These are phyloP conservation scores for Golubevia pallescens DNA, from an alignment of 1,284 basidiomycete genomes.

Conservation along the genomic window DNA sequence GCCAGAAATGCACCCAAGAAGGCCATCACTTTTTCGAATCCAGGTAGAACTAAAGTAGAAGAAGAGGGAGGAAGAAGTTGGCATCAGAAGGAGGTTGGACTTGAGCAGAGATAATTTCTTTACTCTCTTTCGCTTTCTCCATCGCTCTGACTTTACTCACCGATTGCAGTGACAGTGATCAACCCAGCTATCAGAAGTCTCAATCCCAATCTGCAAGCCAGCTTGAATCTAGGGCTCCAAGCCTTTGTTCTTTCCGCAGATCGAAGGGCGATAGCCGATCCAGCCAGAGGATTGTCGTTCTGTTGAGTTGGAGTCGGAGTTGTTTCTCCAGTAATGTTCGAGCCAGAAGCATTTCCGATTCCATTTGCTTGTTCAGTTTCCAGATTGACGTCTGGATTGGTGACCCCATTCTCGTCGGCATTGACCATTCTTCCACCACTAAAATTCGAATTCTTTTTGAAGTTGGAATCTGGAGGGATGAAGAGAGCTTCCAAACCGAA, in stretches of 20 bases:
- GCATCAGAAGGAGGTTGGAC: too few relatives aligned
- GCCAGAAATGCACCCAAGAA: conserved; percentile 37
- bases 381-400: too few relatives aligned
- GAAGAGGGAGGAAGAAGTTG: background rate
- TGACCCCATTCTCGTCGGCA: background rate
- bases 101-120: too few relatives aligned
- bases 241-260: conserved; percentile 15
- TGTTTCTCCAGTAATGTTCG: too few relatives aligned
- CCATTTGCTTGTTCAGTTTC: conserved; percentile 9
- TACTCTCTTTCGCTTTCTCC: background rate
- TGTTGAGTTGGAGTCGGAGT: background rate
- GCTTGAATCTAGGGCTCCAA: conserved; percentile 13
- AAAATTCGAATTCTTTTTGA: too few relatives aligned
- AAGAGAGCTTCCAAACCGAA: too few relatives aligned
- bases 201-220: conserved; percentile 15
- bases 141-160: conserved; percentile 5
- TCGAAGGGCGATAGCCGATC: conserved; percentile 28
- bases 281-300: conserved; percentile 27
- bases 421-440: too few relatives aligned
- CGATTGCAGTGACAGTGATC: conserved; percentile 43
- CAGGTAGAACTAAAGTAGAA: conserved; percentile 25
- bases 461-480: too few relatives aligned
- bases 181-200: conserved; percentile 30
- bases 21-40: conserved; percentile 58
- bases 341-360: too few relatives aligned